phyloP scores from a whole-genome alignment of 371 early-diverging fungal species.

The Aphelidium insulamus region DNA sequence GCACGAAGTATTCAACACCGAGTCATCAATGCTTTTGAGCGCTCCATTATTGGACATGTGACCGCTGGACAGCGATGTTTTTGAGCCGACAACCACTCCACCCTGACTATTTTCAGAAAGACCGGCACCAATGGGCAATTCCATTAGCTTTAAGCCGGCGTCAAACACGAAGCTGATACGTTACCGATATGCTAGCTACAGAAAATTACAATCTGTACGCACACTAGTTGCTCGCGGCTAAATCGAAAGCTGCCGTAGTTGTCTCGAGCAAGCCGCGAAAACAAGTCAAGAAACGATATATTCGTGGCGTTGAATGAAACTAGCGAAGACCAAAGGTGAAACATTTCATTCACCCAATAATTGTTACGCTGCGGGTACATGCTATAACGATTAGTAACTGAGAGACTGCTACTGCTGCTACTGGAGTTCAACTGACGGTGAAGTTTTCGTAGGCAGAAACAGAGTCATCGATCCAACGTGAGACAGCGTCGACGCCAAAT shows the following conservation, averaged over 20 bases:
- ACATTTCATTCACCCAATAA: conserved; percentile 57
- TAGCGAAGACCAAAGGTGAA: conserved; percentile 50
- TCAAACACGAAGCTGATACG: conserved; percentile 39
- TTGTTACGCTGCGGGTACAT: conserved; percentile 15
- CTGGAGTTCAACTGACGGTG: conserved; percentile 32
- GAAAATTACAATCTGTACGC: too few species aligned
- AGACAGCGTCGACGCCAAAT: conserved; percentile 20
- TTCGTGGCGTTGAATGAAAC: conserved; percentile 30
- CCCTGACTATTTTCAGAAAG: too few species aligned
- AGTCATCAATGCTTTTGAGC: too few species aligned
- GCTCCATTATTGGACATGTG: too few species aligned
- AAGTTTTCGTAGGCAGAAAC: conserved; percentile 30
- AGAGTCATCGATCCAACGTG: too few species aligned
- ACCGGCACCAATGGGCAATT: conserved; percentile 65
- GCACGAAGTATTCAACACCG: too few species aligned
- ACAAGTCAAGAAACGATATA: conserved; percentile 32
- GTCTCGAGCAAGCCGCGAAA: conserved; percentile 38
- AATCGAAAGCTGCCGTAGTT: conserved; percentile 30
- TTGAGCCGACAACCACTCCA: too few species aligned
- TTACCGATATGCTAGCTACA: too few species aligned
- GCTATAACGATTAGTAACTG: conserved; percentile 6
- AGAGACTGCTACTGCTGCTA: conserved; percentile 13
- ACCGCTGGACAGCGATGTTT: too few species aligned
- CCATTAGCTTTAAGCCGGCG: conserved; percentile 37
- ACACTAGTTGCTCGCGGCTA: conserved; percentile 28